Evolutionary conservation across 2,329 filamentous ascomycete genomes (phyloP).

Genomic region (Colletotrichum agaves): DNA sequence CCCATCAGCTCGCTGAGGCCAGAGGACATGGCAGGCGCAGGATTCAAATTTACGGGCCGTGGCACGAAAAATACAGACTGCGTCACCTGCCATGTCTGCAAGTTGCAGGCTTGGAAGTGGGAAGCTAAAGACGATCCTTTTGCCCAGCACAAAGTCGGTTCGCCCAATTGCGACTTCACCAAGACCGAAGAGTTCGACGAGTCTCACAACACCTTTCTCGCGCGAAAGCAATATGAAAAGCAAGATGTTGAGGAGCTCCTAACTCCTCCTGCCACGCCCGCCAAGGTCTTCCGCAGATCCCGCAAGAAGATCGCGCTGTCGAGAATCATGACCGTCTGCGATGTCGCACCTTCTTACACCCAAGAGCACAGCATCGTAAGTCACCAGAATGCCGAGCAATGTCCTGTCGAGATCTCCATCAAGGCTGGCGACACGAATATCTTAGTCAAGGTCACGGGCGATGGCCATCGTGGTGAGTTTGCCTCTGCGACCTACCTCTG

Average conservation of each 20-base stretch:
- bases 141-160: neutral
- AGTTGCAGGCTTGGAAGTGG: constrained; percentile 21
- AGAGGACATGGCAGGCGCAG: constrained; percentile 19
- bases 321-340: neutral
- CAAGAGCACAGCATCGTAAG: neutral
- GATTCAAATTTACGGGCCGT: neutral
- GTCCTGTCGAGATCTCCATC: neutral
- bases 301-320: neutral
- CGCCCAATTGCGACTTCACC: neutral
- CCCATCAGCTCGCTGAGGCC: neutral
- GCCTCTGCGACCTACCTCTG: no score
- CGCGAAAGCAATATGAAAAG: neutral
- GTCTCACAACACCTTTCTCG: neutral
- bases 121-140: constrained; percentile 24
- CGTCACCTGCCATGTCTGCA: constrained; percentile 12
- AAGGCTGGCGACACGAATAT: neutral
- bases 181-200: neutral
- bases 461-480: neutral
- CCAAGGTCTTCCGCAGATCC: neutral
- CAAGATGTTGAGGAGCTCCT: neutral
- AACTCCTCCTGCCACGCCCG: neutral
- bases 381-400: neutral
- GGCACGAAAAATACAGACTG: neutral
- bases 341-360: neutral
- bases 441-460: neutral